Percentiles rank a stretch among this genome's conserved stretches.
phyloP scores from a whole-genome alignment of 768 basidiomycete species.

The Russula compacta region DNA sequence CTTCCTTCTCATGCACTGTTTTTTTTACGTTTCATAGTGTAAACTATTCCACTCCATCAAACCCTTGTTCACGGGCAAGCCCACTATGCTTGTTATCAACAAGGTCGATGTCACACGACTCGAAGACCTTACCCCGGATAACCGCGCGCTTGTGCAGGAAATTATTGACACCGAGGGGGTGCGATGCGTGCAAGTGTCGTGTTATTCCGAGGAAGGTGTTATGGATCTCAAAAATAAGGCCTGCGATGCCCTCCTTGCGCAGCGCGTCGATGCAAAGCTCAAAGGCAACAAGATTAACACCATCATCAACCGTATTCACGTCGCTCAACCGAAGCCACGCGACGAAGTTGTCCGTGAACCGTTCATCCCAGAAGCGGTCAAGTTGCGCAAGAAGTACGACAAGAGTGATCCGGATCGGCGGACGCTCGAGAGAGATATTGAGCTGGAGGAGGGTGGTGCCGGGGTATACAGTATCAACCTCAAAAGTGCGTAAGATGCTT shows the following conservation, averaged over 20 bases:
- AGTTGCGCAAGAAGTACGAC: slow-evolving; percentile 73
- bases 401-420: slow-evolving; percentile 75
- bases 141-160: slow-evolving; percentile 74
- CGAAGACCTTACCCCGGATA: slow-evolving; percentile 71
- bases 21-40: slow-evolving; percentile 45
- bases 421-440: slow-evolving; percentile 69
- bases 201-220: slow-evolving; percentile 94
- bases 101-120: slow-evolving; percentile 92
- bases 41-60: slow-evolving; percentile 99
- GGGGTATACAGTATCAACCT: slow-evolving; percentile 89
- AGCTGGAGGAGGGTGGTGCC: slow-evolving; percentile 79
- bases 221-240: slow-evolving; percentile 94
- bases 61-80: slow-evolving; percentile 91
- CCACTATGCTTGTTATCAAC: slow-evolving; percentile 91
- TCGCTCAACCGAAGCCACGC: slow-evolving; percentile 81
- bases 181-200: slow-evolving; percentile 76
- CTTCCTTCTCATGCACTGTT: neutral
- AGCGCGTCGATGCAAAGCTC: slow-evolving; percentile 89
- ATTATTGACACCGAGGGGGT: slow-evolving; percentile 72
- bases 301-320: slow-evolving; percentile 92
- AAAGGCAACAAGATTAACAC: slow-evolving; percentile 89
- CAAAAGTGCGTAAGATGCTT: slow-evolving; percentile 55
- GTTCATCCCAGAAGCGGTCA: slow-evolving; percentile 82
- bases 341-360: slow-evolving; percentile 85
- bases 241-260: slow-evolving; percentile 90